A percentile compares a stretch with the other conserved stretches of the same genome.
These are phyloP conservation scores for Neurospora intermedia DNA, from an alignment of 495 filamentous ascomycete genomes.

Conservation along the genomic window DNA sequence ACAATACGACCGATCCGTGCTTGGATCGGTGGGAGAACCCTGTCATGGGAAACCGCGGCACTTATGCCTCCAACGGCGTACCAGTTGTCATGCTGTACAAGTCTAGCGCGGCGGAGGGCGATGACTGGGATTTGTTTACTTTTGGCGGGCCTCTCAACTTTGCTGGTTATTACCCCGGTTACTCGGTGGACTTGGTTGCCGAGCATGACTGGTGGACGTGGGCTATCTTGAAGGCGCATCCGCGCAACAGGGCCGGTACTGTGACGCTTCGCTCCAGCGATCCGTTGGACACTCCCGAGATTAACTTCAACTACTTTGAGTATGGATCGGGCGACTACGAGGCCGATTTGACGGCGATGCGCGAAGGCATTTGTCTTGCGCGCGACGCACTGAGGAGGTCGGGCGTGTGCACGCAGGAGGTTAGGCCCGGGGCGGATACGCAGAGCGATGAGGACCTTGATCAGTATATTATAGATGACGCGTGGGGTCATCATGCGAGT, in stretches of 20 bases:
- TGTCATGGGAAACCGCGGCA: constrained; percentile 30
- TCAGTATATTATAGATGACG: constrained; percentile 37
- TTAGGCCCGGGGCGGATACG: constrained; percentile 37
- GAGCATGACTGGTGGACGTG: constrained; percentile 35
- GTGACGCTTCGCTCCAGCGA: constrained; percentile 40
- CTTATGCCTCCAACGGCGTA: constrained; percentile 40
- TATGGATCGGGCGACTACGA: constrained; percentile 8
- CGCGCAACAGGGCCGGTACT: constrained; percentile 39
- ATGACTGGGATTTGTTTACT: constrained; percentile 39
- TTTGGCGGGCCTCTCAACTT: constrained; percentile 44
- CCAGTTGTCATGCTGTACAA: constrained; percentile 37
- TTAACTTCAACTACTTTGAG: constrained; percentile 48
- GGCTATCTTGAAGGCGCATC: constrained; percentile 42
- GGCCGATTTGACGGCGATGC: constrained; percentile 37
- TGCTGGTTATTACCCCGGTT: constrained; percentile 42
- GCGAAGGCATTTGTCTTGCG: constrained; percentile 35
- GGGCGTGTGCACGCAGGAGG: constrained; percentile 31
- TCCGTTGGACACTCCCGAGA: constrained; percentile 42
- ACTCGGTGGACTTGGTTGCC: constrained; percentile 15
- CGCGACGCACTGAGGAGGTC: constrained; percentile 29
- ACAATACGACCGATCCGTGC: constrained; percentile 35
- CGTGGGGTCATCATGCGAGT: constrained; percentile 52
- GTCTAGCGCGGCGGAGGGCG: constrained; percentile 25
- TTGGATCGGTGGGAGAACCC: constrained; percentile 34
- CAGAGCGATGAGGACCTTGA: constrained; percentile 30